Percentiles rank a stretch among this genome's conserved stretches.
These are phyloP conservation scores for Takashimella tepidaria DNA, from an alignment of 1,284 basidiomycete species.

Conservation along the genomic window DNA sequence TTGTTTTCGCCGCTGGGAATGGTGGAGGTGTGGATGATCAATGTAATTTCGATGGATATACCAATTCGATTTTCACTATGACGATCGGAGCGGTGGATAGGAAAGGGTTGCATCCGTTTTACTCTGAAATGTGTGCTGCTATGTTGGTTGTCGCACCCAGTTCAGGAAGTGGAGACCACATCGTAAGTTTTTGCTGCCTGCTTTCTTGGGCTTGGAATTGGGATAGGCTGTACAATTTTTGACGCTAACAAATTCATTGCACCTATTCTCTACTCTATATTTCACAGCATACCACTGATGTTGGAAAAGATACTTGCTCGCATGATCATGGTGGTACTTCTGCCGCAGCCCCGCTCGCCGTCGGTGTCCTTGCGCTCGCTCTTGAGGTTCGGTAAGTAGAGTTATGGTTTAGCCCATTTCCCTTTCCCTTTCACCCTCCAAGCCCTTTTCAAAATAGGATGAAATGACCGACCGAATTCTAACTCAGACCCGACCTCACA, in stretches of 20 bases:
- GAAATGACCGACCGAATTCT: background rate
- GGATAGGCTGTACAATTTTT: too few relatives aligned
- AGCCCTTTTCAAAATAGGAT: too few relatives aligned
- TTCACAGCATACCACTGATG: slow-evolving; percentile 84
- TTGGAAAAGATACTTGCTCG: slow-evolving; percentile 76
- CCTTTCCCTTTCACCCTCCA: too few relatives aligned
- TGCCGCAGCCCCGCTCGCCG: slow-evolving; percentile 93
- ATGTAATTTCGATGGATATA: slow-evolving; percentile 99
- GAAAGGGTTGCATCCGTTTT: slow-evolving; percentile 89
- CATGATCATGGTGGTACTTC: slow-evolving; percentile 89
- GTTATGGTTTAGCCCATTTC: too few relatives aligned
- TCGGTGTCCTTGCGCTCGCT: slow-evolving; percentile 82
- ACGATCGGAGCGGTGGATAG: slow-evolving; percentile 92
- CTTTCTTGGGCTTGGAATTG: too few relatives aligned
- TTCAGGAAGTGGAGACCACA: slow-evolving; percentile 89
- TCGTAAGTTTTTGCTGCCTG: too few relatives aligned
- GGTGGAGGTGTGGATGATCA: slow-evolving; percentile 88
- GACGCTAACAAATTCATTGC: background rate
- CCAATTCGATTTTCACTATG: slow-evolving; percentile 93
- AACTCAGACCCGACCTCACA: slow-evolving; percentile 73
- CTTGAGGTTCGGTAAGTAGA: slow-evolving; percentile 67
- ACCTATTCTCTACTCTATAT: slow-evolving; percentile 6
- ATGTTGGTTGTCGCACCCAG: slow-evolving; percentile 96
- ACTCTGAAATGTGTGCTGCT: slow-evolving; percentile 94
- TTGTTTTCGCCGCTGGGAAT: slow-evolving; percentile 97